Evolutionary conservation across 2,329 filamentous ascomycete genomes (phyloP).

Genomic region (Calonectria leucothoes): DNA sequence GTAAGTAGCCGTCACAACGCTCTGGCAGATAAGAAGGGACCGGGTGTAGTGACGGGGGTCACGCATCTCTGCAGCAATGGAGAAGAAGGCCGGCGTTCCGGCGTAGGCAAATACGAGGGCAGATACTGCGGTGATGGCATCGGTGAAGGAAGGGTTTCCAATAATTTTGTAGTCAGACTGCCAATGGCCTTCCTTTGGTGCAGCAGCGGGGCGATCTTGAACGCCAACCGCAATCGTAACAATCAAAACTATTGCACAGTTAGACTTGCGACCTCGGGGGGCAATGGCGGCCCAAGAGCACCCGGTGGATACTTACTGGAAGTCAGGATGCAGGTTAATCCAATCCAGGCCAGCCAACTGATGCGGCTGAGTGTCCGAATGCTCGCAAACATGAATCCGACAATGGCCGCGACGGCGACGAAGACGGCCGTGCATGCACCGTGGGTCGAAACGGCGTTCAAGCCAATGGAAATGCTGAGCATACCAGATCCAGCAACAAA

Average conservation of each 20-base stretch:
- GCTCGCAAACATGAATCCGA: constrained; percentile 1
- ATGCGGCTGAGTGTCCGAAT: constrained; percentile 15
- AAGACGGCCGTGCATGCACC: constrained; percentile 13
- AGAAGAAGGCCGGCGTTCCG: constrained; percentile 50
- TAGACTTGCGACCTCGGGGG: neutral
- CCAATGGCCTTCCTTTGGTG: constrained; percentile 37
- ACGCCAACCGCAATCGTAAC: constrained; percentile 37
- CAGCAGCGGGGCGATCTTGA: constrained; percentile 31
- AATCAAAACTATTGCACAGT: constrained; percentile 25
- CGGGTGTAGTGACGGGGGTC: constrained; percentile 44
- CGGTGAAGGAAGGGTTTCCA: constrained; percentile 44
- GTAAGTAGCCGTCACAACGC: constrained; percentile 47
- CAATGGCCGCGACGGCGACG: constrained; percentile 12
- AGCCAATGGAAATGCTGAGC: constrained; percentile 16
- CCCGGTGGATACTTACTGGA: constrained; percentile 21
- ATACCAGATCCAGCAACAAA: constrained; percentile 16
- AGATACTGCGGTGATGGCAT: constrained; percentile 47
- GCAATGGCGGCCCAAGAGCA: no score
- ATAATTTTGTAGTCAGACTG: constrained; percentile 46
- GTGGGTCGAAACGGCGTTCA: constrained; percentile 8
- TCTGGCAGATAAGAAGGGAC: constrained; percentile 40
- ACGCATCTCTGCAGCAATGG: constrained; percentile 47
- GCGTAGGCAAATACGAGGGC: constrained; percentile 52
- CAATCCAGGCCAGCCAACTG: constrained; percentile 12
- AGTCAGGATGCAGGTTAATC: constrained; percentile 21